Evolutionary conservation across 164 flowering plant genomes (phyloP).

Genomic region (Tetrastigma voinierianum): DNA sequence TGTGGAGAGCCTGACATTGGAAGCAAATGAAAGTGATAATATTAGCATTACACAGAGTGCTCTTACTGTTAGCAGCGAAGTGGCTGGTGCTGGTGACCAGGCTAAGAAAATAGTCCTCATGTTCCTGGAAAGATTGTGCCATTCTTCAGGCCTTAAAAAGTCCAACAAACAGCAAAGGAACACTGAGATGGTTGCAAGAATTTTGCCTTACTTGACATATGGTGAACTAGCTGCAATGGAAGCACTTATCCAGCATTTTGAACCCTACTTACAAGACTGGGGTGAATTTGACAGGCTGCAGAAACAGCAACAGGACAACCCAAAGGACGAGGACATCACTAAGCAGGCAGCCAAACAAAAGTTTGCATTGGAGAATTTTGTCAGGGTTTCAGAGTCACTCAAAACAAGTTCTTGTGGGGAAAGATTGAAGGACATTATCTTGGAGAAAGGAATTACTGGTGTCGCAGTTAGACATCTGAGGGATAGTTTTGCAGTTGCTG

Average conservation of each 20-base stretch:
- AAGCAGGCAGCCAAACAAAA: constrained; percentile 71
- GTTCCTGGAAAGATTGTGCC: constrained; percentile 88
- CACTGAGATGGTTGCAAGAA: constrained; percentile 99
- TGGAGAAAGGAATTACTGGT: constrained; percentile 81
- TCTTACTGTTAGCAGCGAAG: constrained; percentile 75
- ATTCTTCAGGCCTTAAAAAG: constrained; percentile 79
- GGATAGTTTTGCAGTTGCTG: constrained; percentile 71
- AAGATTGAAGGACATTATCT: constrained; percentile 86
- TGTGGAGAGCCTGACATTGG: constrained; percentile 92
- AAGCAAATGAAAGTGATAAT: constrained; percentile 90
- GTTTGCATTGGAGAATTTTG: constrained; percentile 90
- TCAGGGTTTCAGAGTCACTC: constrained; percentile 94
- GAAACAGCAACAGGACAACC: constrained; percentile 63
- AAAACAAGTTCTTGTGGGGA: constrained; percentile 97
- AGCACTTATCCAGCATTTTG: constrained; percentile 89
- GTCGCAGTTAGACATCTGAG: constrained; percentile 74
- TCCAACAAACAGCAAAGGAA: constrained; percentile 95
- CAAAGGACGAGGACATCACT: constrained; percentile 71
- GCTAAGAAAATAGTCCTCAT: constrained; percentile 96
- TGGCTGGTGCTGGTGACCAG: constrained; percentile 82
- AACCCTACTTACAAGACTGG: constrained; percentile 87
- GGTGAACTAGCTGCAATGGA: constrained; percentile 99
- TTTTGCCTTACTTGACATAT: constrained; percentile 93
- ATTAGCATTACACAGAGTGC: constrained; percentile 72
- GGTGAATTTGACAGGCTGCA: constrained; percentile 71